phyloP scores from a whole-genome alignment of 2,329 filamentous ascomycete genomes.

The Myriosclerotinia duriaeana region DNA sequence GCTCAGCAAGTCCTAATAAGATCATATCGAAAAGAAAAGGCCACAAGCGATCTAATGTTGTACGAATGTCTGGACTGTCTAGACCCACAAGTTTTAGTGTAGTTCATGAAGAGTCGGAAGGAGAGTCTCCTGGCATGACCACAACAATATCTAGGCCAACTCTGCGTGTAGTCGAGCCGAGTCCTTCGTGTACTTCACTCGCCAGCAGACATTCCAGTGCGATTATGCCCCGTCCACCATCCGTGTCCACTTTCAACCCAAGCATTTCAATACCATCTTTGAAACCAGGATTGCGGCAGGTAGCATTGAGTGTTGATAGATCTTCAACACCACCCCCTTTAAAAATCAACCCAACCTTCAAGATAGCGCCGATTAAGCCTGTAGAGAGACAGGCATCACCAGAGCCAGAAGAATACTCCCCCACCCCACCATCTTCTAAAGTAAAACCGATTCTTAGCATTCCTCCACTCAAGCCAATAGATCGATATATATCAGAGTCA shows the following conservation, averaged over 20 bases:
- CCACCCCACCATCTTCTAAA: conserved; percentile 29
- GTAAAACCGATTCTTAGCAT: conserved; percentile 30
- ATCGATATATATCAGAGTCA: conserved; percentile 6
- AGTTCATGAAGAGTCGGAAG: conserved; percentile 35
- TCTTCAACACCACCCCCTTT: conserved; percentile 27
- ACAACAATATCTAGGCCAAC: conserved; percentile 22
- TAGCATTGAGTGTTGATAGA: conserved; percentile 4
- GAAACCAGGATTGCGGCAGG: not conserved
- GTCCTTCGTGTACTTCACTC: conserved; percentile 25
- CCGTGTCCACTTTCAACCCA: conserved; percentile 33
- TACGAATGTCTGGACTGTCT: conserved; percentile 35
- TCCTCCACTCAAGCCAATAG: conserved; percentile 18
- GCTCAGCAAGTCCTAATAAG: conserved; percentile 25
- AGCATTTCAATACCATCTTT: conserved; percentile 27
- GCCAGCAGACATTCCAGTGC: conserved; percentile 19
- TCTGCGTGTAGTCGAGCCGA: conserved; percentile 26
- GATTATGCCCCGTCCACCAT: conserved; percentile 29
- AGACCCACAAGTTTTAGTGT: conserved; percentile 32
- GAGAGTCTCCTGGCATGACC: conserved; percentile 25
- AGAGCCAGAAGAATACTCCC: conserved; percentile 15
- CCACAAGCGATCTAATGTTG: conserved; percentile 35
- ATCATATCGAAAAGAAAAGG: conserved; percentile 28
- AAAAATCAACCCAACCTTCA: conserved; percentile 31
- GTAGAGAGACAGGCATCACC: conserved; percentile 2
- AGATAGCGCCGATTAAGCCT: conserved; percentile 24